Conservation (phyloP, 768 basidiomycete species). For the Albatrellus ellisii region DNA sequence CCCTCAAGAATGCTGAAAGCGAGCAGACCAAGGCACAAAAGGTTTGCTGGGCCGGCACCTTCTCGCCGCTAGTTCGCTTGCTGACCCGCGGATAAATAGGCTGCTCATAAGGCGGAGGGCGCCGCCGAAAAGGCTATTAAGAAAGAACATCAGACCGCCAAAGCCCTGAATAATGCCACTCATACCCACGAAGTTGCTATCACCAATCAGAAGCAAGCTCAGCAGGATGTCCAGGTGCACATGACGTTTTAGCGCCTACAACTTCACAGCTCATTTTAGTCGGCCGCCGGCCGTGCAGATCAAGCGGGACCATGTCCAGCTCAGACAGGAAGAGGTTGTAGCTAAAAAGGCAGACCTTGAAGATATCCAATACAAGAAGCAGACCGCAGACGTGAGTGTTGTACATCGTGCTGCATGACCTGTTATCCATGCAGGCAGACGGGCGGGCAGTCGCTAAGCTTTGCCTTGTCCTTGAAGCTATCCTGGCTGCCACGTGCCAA, state of each 20-base stretch:
- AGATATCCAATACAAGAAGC: slow-evolving; percentile 18
- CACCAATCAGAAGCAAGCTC: slow-evolving; percentile 27
- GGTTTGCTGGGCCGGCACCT: slow-evolving; percentile 14
- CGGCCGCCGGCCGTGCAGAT: slow-evolving; percentile 11
- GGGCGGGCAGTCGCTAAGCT: too few species aligned
- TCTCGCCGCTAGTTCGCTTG: neutral
- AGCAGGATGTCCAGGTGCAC: slow-evolving; percentile 31
- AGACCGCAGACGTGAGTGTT: slow-evolving; percentile 18
- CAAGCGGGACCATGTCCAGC: slow-evolving; percentile 17
- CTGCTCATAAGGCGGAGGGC: slow-evolving; percentile 33
- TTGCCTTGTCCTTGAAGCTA: too few species aligned
- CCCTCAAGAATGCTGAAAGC: slow-evolving; percentile 38
- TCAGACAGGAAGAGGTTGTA: slow-evolving; percentile 16
- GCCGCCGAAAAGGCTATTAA: slow-evolving; percentile 33
- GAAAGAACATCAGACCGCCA: slow-evolving; percentile 36
- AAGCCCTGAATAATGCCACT: slow-evolving; percentile 37
- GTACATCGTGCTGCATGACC: neutral
- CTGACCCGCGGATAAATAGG: slow-evolving; percentile 18
- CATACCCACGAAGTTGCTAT: slow-evolving; percentile 38
- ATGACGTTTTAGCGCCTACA: neutral
- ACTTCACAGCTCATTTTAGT: neutral
- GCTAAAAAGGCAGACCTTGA: slow-evolving; percentile 16
- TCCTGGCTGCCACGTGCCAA: too few species aligned
- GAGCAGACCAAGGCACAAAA: slow-evolving; percentile 43
- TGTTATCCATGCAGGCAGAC: too few species aligned